Percentiles rank a stretch among this genome's conserved stretches.
phyloP scores from a whole-genome alignment of 2,329 filamentous ascomycete species.

The Taxawa tesnikishii region DNA sequence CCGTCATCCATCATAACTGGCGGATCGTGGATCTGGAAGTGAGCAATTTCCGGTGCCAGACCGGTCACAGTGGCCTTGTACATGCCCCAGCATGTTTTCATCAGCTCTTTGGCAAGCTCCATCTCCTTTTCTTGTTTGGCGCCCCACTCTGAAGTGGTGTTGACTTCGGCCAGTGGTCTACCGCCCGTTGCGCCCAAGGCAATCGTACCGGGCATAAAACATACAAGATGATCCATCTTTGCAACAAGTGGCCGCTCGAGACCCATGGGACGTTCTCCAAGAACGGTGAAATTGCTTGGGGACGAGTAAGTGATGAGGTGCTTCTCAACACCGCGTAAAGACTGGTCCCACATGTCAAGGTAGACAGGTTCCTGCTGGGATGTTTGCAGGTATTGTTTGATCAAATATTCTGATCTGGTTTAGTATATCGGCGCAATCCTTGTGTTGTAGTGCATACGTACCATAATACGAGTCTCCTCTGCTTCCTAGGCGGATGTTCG shows the following conservation, averaged over 20 bases:
- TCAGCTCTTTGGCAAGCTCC: conserved; percentile 74
- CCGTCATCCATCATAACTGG: conserved; percentile 50
- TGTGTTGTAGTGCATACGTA: conserved; percentile 17
- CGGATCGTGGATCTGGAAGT: conserved; percentile 66
- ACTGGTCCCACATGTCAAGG: conserved; percentile 83
- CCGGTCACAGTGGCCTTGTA: conserved; percentile 84
- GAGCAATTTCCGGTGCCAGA: conserved; percentile 86
- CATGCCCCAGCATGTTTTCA: conserved; percentile 97
- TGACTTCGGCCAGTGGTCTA: conserved; percentile 60
- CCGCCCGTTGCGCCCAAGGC: conserved; percentile 78
- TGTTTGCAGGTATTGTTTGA: conserved; percentile 96
- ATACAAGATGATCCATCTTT: conserved; percentile 98
- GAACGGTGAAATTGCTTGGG: conserved; percentile 69
- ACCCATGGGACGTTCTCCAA: conserved; percentile 74
- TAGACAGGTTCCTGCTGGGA: conserved; percentile 77
- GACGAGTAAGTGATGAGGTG: conserved; percentile 84
- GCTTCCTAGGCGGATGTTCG: conserved; percentile 84
- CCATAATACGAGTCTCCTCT: conserved; percentile 92
- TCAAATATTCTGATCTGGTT: conserved; percentile 61
- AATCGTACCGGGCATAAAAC: conserved; percentile 94
- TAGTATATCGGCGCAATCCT: no score
- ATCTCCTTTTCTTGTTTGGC: conserved; percentile 77
- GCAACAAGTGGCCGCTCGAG: conserved; percentile 54
- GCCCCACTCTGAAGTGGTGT: conserved; percentile 58
- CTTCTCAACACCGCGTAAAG: conserved; percentile 74